Base-by-base conservation (phyloP, 345 rosid genomes). In the Nasturtium officinale region DNA sequence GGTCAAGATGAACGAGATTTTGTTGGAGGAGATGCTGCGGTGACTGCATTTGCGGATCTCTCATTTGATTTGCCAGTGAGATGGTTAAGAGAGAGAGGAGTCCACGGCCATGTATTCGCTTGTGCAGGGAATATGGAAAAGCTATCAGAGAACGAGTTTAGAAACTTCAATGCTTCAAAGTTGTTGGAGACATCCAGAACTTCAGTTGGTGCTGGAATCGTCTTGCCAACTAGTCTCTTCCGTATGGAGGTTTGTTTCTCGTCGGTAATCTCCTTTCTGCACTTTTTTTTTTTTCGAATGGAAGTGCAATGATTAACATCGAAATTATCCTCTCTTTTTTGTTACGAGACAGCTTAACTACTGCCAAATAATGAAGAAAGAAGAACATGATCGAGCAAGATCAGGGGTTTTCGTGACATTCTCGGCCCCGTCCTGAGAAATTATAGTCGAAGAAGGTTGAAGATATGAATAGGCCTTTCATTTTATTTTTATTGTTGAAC, bases 11-110 rank as follows among this genome's bases (percentile, higher is more conserved):
- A 82, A 65, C 79, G 86, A 43, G 99, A 91, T 80, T 87, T 82
- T 72, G 76, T 90, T 58, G 99, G 99, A 74, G 99, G 99, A 82
- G 99, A 95, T 74, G 81, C 88, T 65, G 97, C 97, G 15, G 80
- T 84, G 30, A 83, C 91, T 82, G 87, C 92, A 51, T 91, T 95
- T 76, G 97, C 90, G 6, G 97, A 95, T 74, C 83, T 95, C 71
- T 95, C 99, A 50, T 90, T 95, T 80, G 96, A 95, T 81, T 82
- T 91, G 65, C 97, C 97, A 25, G 73, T 83, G 57, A 87, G 81
- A 65, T 95, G 96, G 96, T 80, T 84, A 47, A 87, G 84, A 79
- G 90, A 87, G 69, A 91, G 90, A 76, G 97, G 97, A 60, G 81
- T 95, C 67, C 96, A 95, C 63, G 99, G 91, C 9, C 99, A 95